Conservation (phyloP, 2,329 filamentous ascomycete species). For the Purpureocillium takamizusanense region DNA sequence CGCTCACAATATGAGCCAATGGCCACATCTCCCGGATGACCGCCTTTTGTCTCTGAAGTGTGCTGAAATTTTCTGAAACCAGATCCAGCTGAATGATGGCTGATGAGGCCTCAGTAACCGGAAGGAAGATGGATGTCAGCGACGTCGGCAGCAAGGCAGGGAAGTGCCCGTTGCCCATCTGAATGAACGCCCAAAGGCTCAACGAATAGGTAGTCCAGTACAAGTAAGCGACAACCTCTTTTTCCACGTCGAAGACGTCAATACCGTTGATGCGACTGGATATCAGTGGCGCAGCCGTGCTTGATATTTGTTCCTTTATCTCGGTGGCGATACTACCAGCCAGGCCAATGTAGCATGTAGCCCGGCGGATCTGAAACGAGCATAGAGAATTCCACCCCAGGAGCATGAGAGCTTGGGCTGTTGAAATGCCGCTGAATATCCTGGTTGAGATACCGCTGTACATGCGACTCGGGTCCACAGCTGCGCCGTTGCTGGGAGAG, state of each 20-base stretch:
- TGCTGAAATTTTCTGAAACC: conserved; percentile 27
- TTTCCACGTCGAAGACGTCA: conserved; percentile 28
- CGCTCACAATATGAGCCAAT: conserved; percentile 20
- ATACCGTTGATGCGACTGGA: conserved; percentile 31
- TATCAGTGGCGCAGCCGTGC: conserved; percentile 14
- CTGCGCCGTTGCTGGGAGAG: conserved; percentile 10
- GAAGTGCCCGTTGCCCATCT: conserved; percentile 18
- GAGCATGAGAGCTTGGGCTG: conserved; percentile 23
- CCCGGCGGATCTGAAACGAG: conserved; percentile 19
- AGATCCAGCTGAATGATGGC: conserved; percentile 22
- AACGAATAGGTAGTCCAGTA: conserved; percentile 29
- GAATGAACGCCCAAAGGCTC: conserved; percentile 28
- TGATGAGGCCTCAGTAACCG: conserved; percentile 18
- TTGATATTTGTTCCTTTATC: conserved; percentile 21
- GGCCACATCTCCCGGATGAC: conserved; percentile 25
- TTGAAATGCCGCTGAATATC: conserved; percentile 22
- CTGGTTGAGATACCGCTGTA: conserved; percentile 20
- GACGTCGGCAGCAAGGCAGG: conserved; percentile 14
- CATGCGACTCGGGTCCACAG: conserved; percentile 1
- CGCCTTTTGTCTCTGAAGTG: conserved; percentile 23
- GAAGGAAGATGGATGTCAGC: conserved; percentile 18
- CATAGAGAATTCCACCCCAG: conserved; percentile 27
- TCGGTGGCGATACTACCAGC: conserved; percentile 20
- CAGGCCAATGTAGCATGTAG: conserved; percentile 24
- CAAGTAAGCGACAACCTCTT: conserved; percentile 26